Evolutionary conservation across 1,284 basidiomycete genomes (phyloP), one percentile per base, ranked within the genome.

Genomic region (Pseudozyma sp.): DNA sequence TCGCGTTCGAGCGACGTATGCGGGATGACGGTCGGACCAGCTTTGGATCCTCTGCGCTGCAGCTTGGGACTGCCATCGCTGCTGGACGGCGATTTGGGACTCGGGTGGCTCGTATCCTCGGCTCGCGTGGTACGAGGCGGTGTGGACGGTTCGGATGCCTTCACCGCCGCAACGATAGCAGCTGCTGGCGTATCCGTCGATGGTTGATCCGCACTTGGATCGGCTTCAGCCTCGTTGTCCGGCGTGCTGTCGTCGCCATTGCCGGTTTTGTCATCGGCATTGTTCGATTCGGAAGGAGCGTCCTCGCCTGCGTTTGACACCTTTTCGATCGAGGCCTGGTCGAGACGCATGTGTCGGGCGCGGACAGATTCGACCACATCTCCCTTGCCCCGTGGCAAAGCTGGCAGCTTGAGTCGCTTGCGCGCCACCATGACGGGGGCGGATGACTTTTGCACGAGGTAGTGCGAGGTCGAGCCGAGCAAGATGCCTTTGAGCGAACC

Each of bases 391-490:
- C 80, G 66, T 13, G 82, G 82, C 51, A 84, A 47, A 1, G 76
- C 69, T 0, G 82, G 82, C 11, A 84, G 59, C 56, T 80, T 78
- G 40, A 84, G 70, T 29, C 81, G 63, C 51, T 79, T 81, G 24
- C 81, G 68, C 5, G 78, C 81, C 8, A 79, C 91, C 94, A 95
- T 95, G 62, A 95, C 94, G 3, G 92, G 94, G 0, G 93, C 93
- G 5, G 90, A 92, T 57, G 90, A 92, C 86, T 94, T 94, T 86
- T 94, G 94, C 45, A 98, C 94, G 51, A 98, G 90, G 84, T 99
- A 99, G 85, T 98, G 94, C 4, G 93, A 96, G 0, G 94, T 97
- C 4, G 94, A 96, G n/a, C 95, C 95, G 39, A 98, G 90, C 7
- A 98, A 88, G 80, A 97, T 96, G 29, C 94, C 94, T 83, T 96